phyloP scores from a whole-genome alignment of 805 yeast genomes.

The Cyberlindnera mrakii region DNA sequence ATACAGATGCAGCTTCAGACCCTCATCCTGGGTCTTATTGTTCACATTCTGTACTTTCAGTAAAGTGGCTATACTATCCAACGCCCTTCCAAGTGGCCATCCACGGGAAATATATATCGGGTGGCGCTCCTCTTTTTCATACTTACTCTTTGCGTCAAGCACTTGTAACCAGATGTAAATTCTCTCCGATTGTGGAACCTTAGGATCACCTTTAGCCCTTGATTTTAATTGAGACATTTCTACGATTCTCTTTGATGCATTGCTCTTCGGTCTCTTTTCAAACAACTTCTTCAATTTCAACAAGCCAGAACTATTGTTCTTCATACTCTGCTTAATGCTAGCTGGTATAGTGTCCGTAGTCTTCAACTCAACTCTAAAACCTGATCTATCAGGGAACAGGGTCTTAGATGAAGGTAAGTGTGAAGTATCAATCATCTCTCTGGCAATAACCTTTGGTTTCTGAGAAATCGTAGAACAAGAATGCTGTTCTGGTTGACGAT shows the following conservation, averaged over 20 bases:
- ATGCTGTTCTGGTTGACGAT: slow-evolving; percentile 21
- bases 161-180: slow-evolving; percentile 21
- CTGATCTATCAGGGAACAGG: slow-evolving; percentile 22
- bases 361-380: slow-evolving; percentile 15
- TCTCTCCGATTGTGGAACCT: slow-evolving; percentile 14
- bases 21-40: slow-evolving; percentile 18
- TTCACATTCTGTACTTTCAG: slow-evolving; percentile 20
- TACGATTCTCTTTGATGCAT: slow-evolving; percentile 17
- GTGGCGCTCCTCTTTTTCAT: slow-evolving; percentile 9
- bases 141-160: slow-evolving; percentile 16
- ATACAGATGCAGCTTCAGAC: slow-evolving; percentile 17
- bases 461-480: slow-evolving; percentile 9
- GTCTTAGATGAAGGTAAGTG: slow-evolving; percentile 21
- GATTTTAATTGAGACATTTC: slow-evolving; percentile 16
- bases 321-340: slow-evolving; percentile 6
- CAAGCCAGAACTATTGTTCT: slow-evolving; percentile 10
- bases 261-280: slow-evolving; percentile 5
- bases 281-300: slow-evolving; percentile 18
- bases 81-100: slow-evolving; percentile 24
- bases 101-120: slow-evolving; percentile 18
- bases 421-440: slow-evolving; percentile 11
- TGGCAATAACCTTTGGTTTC: neutral
- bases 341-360: slow-evolving; percentile 14
- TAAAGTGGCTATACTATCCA: slow-evolving; percentile 18
- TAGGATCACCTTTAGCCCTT: slow-evolving; percentile 21